Percentiles rank a stretch among this genome's conserved stretches.
These are phyloP conservation scores for Neonectria magnoliae DNA, from an alignment of 2,329 filamentous ascomycete genomes.

Conservation along the genomic window DNA sequence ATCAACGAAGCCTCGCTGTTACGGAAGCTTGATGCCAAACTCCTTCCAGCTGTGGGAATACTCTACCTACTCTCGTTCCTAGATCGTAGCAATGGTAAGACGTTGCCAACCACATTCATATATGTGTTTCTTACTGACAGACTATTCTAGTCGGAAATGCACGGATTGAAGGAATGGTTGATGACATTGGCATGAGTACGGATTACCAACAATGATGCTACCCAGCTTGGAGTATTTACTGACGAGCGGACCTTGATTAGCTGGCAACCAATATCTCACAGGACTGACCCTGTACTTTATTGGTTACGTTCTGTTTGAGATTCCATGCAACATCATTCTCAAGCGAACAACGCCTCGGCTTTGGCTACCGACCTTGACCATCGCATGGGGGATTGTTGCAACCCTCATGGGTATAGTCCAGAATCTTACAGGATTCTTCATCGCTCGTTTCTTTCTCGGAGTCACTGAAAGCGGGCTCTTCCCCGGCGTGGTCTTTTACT, in stretches of 20 bases:
- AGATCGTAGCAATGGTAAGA: slow-evolving; percentile 66
- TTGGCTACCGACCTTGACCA: slow-evolving; percentile 67
- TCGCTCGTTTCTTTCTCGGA: slow-evolving; percentile 65
- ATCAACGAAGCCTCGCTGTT: slow-evolving; percentile 68
- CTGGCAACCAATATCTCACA: slow-evolving; percentile 71
- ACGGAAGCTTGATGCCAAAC: slow-evolving; percentile 63
- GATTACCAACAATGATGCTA: not conserved
- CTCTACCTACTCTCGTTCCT: slow-evolving; percentile 67
- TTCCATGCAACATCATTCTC: slow-evolving; percentile 70
- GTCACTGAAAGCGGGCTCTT: slow-evolving; percentile 64
- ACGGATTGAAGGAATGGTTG: slow-evolving; percentile 63
- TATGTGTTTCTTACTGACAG: slow-evolving; percentile 7
- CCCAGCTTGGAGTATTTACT: rapidly evolving
- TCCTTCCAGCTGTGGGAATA: slow-evolving; percentile 64
- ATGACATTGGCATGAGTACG: slow-evolving; percentile 64
- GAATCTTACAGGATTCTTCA: slow-evolving; percentile 61
- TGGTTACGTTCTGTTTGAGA: slow-evolving; percentile 68
- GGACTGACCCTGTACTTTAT: slow-evolving; percentile 74
- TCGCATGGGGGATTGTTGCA: slow-evolving; percentile 65
- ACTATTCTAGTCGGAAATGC: slow-evolving; percentile 65
- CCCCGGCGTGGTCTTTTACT: slow-evolving; percentile 61
- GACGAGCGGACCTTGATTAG: slow-evolving; percentile 39
- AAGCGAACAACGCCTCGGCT: slow-evolving; percentile 67
- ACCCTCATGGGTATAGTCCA: slow-evolving; percentile 61
- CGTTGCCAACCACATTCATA: slow-evolving; percentile 30